phyloP scores from a whole-genome alignment of 257 asterid genomes.

The Ocimum tenuiflorum region DNA sequence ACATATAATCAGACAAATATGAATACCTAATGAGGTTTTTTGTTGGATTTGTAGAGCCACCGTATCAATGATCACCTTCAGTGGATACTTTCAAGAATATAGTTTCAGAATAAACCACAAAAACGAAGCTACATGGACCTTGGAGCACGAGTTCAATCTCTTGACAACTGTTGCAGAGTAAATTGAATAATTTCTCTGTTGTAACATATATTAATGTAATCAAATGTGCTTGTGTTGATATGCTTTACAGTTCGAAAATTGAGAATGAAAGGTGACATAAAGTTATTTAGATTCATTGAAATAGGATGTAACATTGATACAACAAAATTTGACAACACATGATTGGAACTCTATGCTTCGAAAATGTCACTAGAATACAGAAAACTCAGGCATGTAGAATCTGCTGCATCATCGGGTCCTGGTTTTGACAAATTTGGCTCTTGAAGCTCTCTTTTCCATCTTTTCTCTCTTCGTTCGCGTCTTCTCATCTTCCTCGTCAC shows the following conservation, averaged over 20 bases:
- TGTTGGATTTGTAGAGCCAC: conserved; percentile 52
- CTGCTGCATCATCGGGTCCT: conserved; percentile 39
- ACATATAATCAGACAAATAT: background rate
- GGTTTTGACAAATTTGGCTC: conserved; percentile 64
- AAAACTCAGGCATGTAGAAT: background rate
- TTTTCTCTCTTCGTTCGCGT: conserved; percentile 82
- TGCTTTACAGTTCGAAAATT: too few relatives aligned
- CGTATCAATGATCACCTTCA: conserved; percentile 49
- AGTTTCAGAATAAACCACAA: conserved; percentile 52
- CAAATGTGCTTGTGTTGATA: too few relatives aligned
- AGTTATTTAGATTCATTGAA: background rate
- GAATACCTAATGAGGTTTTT: conserved; percentile 13
- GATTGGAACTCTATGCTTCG: background rate
- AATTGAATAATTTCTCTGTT: background rate
- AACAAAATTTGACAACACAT: conserved; percentile 14
- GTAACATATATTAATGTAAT: too few relatives aligned
- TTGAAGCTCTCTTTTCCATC: conserved; percentile 87
- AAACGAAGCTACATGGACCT: conserved; percentile 64
- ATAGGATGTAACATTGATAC: background rate
- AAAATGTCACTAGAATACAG: background rate
- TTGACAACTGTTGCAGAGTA: conserved; percentile 44
- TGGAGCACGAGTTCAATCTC: conserved; percentile 70
- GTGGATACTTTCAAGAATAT: conserved; percentile 70
- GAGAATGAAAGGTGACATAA: too few relatives aligned
- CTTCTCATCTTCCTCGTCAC: conserved; percentile 84